Conservation (phyloP, 2,329 filamentous ascomycete genomes). For the Aspergillus ochraceoroseus region DNA sequence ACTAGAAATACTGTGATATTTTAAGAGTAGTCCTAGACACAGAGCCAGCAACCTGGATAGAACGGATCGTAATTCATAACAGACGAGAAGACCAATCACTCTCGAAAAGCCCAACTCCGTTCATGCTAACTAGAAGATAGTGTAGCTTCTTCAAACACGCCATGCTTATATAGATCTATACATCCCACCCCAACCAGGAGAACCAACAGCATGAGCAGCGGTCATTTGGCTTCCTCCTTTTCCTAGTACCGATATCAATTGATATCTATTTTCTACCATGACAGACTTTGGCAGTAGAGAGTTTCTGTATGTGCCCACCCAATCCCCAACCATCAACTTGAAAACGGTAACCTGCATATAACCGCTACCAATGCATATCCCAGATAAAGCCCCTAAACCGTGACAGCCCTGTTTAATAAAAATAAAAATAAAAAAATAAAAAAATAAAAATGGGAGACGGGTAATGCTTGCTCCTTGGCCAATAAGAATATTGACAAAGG, state of each 20-base stretch:
- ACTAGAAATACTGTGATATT: too few species aligned
- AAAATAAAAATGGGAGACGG: too few species aligned
- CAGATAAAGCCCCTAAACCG: slow-evolving; percentile 16
- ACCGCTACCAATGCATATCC: slow-evolving; percentile 32
- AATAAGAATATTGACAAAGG: slow-evolving; percentile 10
- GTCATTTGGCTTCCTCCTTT: background rate
- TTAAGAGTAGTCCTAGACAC: too few species aligned
- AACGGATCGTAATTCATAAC: too few species aligned
- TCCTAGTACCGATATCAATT: slow-evolving; percentile 3
- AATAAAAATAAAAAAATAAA: too few species aligned
- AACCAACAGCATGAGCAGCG: slow-evolving; percentile 1
- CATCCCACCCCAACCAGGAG: slow-evolving; percentile 8
- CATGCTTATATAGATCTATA: slow-evolving; percentile 15
- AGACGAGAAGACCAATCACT: too few species aligned
- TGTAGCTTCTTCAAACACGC: slow-evolving; percentile 6
- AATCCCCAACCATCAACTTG: slow-evolving; percentile 8
- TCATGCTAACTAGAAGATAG: slow-evolving; percentile 13
- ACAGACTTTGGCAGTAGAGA: background rate
- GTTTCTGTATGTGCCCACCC: slow-evolving; percentile 5
- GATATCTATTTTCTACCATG: slow-evolving; percentile 10
- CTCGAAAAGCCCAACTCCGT: slow-evolving; percentile 9
- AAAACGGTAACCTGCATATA: slow-evolving; percentile 9
- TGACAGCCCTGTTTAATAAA: slow-evolving; percentile 25
- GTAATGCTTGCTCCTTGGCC: slow-evolving; percentile 17
- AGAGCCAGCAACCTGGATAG: too few species aligned